phyloP scores from a whole-genome alignment of 257 asterid species.

The Asclepias syriaca region DNA sequence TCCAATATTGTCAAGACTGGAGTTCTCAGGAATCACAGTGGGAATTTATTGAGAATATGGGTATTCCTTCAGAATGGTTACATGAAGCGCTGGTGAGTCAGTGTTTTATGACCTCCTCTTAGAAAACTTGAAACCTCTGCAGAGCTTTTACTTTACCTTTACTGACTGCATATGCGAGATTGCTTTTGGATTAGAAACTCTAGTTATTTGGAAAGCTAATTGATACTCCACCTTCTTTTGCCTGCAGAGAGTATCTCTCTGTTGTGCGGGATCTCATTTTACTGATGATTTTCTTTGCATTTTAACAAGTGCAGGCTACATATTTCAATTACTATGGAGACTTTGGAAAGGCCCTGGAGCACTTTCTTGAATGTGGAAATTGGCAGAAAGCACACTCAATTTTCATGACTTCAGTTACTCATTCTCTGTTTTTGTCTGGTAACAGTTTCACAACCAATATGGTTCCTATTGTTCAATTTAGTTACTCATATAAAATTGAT shows the following conservation, averaged over 20 bases:
- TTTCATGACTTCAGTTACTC: constrained; percentile 78
- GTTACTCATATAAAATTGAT: neutral
- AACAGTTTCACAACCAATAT: neutral
- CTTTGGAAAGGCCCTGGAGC: constrained; percentile 68
- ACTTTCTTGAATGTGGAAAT: constrained; percentile 71
- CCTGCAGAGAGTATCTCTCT: neutral
- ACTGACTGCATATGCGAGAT: neutral
- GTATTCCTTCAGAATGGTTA: constrained; percentile 88
- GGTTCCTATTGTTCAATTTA: neutral
- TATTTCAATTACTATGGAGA: constrained; percentile 68
- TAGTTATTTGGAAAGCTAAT: neutral
- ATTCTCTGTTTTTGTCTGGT: constrained; percentile 81
- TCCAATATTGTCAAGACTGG: constrained; percentile 92
- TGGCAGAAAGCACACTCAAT: constrained; percentile 95
- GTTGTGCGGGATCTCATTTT: constrained; percentile 18
- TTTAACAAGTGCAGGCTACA: constrained; percentile 59
- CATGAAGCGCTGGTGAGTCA: constrained; percentile 91
- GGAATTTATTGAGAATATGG: constrained; percentile 75
- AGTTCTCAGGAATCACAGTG: constrained; percentile 59
- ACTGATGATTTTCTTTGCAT: constrained; percentile 14
- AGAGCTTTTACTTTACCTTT: neutral
- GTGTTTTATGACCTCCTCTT: constrained; percentile 11
- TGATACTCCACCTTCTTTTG: neutral
- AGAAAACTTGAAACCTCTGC: constrained; percentile 1
- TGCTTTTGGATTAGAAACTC: neutral